phyloP scores from a whole-genome alignment of 768 basidiomycete species.

The Botryobasidium botryosum region DNA sequence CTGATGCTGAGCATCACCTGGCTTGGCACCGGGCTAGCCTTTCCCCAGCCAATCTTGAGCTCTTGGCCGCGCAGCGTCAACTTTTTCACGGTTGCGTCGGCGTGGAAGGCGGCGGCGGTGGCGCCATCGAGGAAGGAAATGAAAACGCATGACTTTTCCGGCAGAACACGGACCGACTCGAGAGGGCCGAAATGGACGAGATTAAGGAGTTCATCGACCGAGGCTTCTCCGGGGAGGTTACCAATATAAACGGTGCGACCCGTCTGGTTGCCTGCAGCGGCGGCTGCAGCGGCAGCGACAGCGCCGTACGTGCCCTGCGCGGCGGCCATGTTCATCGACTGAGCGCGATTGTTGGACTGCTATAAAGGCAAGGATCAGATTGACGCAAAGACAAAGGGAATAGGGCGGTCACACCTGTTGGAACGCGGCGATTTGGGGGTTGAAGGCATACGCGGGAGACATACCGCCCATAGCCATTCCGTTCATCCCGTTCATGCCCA shows the following conservation, averaged over 20 bases:
- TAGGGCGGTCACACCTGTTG: background rate
- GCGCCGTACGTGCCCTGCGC: slow-evolving; percentile 65
- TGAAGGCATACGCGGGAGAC: slow-evolving; percentile 9
- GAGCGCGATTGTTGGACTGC: background rate
- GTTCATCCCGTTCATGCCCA: slow-evolving; percentile 13
- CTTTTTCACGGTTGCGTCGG: slow-evolving; percentile 92
- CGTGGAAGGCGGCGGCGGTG: slow-evolving; percentile 92
- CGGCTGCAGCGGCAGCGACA: slow-evolving; percentile 55
- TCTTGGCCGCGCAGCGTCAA: slow-evolving; percentile 85
- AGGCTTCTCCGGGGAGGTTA: slow-evolving; percentile 86
- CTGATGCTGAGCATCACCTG: slow-evolving; percentile 77
- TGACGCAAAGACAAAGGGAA: background rate
- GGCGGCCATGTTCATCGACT: slow-evolving; percentile 35
- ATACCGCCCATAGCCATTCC: slow-evolving; percentile 2
- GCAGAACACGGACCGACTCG: slow-evolving; percentile 83
- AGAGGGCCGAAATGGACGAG: slow-evolving; percentile 96
- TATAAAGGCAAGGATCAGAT: background rate
- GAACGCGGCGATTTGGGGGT: slow-evolving; percentile 5
- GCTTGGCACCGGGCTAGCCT: slow-evolving; percentile 74
- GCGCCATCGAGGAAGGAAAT: slow-evolving; percentile 90
- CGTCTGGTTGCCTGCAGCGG: slow-evolving; percentile 36
- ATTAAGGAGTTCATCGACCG: slow-evolving; percentile 94
- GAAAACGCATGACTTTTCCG: slow-evolving; percentile 96
- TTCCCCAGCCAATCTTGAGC: slow-evolving; percentile 98
- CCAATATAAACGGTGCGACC: slow-evolving; percentile 95